phyloP scores from a whole-genome alignment of 108 stramenopile species.

The Pseudonitzschia multistriata region DNA sequence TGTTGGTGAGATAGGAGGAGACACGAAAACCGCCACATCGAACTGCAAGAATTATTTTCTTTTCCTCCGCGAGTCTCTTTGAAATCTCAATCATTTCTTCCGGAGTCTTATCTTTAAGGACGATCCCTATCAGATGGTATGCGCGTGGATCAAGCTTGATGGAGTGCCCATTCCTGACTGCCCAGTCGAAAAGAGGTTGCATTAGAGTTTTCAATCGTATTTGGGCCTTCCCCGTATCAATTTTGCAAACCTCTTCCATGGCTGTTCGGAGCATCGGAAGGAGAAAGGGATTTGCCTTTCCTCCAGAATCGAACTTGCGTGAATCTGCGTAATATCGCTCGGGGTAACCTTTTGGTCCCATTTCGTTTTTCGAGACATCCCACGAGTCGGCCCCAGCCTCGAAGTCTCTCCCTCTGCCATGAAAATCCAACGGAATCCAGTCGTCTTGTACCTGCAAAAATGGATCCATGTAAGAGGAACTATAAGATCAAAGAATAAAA shows the following conservation, averaged over 20 bases:
- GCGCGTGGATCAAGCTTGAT: slow-evolving; percentile 2
- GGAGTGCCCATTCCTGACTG: slow-evolving; percentile 11
- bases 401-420: slow-evolving; percentile 39
- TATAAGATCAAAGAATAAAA: slow-evolving; percentile 23
- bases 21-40: slow-evolving; percentile 54
- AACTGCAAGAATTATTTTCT: slow-evolving; percentile 38
- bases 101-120: slow-evolving; percentile 21
- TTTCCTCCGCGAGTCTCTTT: slow-evolving; percentile 11
- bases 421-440: slow-evolving; percentile 55
- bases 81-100: slow-evolving; percentile 35
- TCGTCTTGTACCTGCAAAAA: slow-evolving; percentile 14
- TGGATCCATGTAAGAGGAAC: no score
- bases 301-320: slow-evolving; percentile 55
- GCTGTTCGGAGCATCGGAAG: slow-evolving; percentile 47
- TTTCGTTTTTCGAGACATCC: slow-evolving; percentile 29
- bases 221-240: slow-evolving; percentile 28
- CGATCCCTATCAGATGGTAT: slow-evolving; percentile 48
- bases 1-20: slow-evolving; percentile 49
- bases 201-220: slow-evolving; percentile 24
- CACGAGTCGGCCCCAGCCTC: slow-evolving; percentile 9
- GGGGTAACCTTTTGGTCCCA: slow-evolving; percentile 44
- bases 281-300: slow-evolving; percentile 44
- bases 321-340: slow-evolving; percentile 48
- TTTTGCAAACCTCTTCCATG: slow-evolving; percentile 33
- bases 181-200: slow-evolving; percentile 40